Percentiles rank a stretch among this genome's conserved stretches.
Conservation (phyloP, 2,329 filamentous ascomycete genomes). For the Colletotrichum sp. region DNA sequence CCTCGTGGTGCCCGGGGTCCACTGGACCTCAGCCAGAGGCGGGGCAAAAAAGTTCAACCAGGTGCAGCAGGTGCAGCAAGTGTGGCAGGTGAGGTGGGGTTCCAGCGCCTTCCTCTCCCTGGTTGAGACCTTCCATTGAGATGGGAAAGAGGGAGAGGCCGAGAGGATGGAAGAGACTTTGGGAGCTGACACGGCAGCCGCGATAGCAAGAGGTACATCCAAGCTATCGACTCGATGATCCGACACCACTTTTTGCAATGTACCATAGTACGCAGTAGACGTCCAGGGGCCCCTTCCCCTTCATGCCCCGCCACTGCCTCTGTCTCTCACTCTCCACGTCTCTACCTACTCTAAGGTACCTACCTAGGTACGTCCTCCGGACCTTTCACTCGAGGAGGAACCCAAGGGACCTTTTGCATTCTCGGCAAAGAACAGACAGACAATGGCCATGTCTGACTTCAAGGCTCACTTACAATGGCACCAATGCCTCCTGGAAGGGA, state of each 20-base stretch:
- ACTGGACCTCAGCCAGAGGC: neutral
- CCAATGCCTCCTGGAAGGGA: neutral
- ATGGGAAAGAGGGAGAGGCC: neutral
- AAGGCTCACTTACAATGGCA: neutral
- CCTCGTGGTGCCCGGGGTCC: no score
- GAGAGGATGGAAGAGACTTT: neutral
- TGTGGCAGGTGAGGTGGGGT: slow-evolving; percentile 18
- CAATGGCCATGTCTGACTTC: neutral
- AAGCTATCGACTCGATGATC: neutral
- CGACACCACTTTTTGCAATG: neutral
- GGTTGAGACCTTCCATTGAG: neutral
- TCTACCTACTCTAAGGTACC: neutral
- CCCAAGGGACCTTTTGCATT: neutral
- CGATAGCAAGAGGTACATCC: neutral
- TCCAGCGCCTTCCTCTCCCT: neutral
- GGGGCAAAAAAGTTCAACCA: slow-evolving; percentile 19
- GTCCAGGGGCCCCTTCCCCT: neutral
- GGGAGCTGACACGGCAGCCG: neutral
- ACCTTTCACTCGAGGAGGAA: neutral
- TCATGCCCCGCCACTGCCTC: neutral
- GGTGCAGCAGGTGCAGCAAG: neutral
- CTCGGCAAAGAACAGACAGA: neutral
- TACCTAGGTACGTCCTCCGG: neutral
- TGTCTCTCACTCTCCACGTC: neutral
- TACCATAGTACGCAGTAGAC: neutral